A percentile compares a stretch with the other conserved stretches of the same genome.
phyloP scores from a whole-genome alignment of 768 basidiomycete species.

The Coprinellus micaceus region DNA sequence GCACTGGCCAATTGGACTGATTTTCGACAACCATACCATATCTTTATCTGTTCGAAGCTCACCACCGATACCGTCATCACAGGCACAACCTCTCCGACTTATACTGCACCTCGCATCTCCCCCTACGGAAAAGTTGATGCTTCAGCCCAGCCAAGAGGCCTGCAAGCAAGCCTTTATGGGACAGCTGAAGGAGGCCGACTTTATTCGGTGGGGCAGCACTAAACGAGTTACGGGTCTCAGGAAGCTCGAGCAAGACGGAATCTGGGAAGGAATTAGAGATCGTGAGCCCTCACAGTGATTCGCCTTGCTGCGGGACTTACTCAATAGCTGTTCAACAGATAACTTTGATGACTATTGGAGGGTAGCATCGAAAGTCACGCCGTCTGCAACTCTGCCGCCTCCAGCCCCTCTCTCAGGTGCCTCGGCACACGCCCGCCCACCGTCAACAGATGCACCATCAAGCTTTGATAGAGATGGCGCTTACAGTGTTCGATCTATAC shows the following conservation, averaged over 20 bases:
- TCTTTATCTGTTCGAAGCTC: constrained; percentile 53
- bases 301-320: neutral
- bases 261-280: constrained; percentile 96
- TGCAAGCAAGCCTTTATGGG: constrained; percentile 96
- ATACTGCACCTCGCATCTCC: constrained; percentile 85
- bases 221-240: constrained; percentile 88
- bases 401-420: constrained; percentile 54
- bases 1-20: constrained; percentile 97
- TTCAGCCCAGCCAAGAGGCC: constrained; percentile 76
- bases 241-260: constrained; percentile 89
- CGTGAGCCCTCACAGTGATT: constrained; percentile 50
- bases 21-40: constrained; percentile 83
- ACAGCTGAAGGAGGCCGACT: constrained; percentile 94
- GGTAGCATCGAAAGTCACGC: constrained; percentile 89
- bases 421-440: constrained; percentile 62
- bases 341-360: constrained; percentile 96
- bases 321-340: constrained; percentile 49
- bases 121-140: constrained; percentile 79
- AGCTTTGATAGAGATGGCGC: constrained; percentile 73
- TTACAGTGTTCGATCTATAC: constrained; percentile 83
- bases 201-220: constrained; percentile 94
- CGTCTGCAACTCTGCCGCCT: constrained; percentile 62
- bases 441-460: constrained; percentile 56
- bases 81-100: constrained; percentile 64
- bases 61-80: constrained; percentile 34